A percentile compares a stretch with the other conserved stretches of the same genome.
phyloP scores from a whole-genome alignment of 768 basidiomycete species.

The Suillus clintonianus region DNA sequence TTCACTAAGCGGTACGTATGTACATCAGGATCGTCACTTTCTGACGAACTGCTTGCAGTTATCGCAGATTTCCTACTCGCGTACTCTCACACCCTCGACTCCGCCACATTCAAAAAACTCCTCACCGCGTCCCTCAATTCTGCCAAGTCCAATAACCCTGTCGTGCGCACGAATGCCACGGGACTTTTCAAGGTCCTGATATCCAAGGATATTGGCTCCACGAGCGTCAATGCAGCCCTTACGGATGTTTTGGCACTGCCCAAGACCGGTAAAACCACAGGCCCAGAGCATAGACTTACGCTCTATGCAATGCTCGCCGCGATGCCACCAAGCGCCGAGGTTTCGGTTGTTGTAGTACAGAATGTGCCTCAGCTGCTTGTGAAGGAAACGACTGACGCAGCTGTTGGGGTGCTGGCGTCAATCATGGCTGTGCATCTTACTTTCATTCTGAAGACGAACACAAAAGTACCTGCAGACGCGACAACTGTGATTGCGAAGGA shows the following conservation, averaged over 20 bases:
- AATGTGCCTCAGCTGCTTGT: conserved; percentile 45
- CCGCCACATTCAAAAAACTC: conserved; percentile 51
- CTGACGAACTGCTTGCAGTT: conserved; percentile 36
- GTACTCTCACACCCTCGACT: conserved; percentile 51
- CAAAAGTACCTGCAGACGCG: conserved; percentile 45
- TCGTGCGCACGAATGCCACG: conserved; percentile 57
- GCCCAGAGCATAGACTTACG: conserved; percentile 81
- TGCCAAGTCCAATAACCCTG: conserved; percentile 71
- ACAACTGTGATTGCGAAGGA: conserved; percentile 64
- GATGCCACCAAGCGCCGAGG: conserved; percentile 47
- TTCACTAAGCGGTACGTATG: conserved; percentile 58
- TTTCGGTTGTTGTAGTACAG: conserved; percentile 48
- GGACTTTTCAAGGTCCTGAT: conserved; percentile 56
- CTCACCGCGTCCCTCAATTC: conserved; percentile 62
- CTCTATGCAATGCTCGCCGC: conserved; percentile 77
- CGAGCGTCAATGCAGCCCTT: conserved; percentile 47
- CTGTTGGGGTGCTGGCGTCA: conserved; percentile 52
- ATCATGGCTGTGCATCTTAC: conserved; percentile 63
- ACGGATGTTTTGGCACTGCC: conserved; percentile 75
- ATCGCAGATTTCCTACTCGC: conserved; percentile 58
- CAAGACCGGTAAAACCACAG: conserved; percentile 81
- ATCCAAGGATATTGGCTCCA: conserved; percentile 33
- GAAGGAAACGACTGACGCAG: conserved; percentile 81
- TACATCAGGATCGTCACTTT: not conserved
- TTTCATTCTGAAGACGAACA: conserved; percentile 47